phyloP scores from a whole-genome alignment of 2,329 filamentous ascomycete species.

The Fusarium napiforme region DNA sequence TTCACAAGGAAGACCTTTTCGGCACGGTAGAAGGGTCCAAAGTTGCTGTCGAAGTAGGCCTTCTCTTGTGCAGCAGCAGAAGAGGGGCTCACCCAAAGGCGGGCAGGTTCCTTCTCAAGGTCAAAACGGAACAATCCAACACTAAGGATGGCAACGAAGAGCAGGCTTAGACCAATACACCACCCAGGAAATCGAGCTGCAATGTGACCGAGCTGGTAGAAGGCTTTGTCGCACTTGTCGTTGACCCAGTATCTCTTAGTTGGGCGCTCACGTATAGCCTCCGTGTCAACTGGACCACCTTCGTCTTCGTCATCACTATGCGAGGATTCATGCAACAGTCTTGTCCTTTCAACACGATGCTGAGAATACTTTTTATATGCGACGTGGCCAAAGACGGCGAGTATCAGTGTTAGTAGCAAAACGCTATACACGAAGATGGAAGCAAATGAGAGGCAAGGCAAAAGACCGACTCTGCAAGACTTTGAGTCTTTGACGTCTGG shows the following conservation, averaged over 20 bases:
- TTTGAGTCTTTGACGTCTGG: slow-evolving; percentile 76
- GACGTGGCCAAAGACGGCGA: slow-evolving; percentile 77
- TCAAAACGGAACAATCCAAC: slow-evolving; percentile 88
- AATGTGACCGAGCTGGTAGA: slow-evolving; percentile 80
- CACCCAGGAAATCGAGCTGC: slow-evolving; percentile 87
- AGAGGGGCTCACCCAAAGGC: slow-evolving; percentile 95
- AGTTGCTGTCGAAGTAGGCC: slow-evolving; percentile 89
- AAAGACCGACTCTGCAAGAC: slow-evolving; percentile 82
- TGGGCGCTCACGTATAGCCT: slow-evolving; percentile 81
- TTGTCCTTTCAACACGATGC: slow-evolving; percentile 82
- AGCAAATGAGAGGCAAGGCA: slow-evolving; percentile 95
- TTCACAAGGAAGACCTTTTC: slow-evolving; percentile 96
- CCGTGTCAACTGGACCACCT: slow-evolving; percentile 78
- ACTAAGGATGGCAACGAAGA: slow-evolving; percentile 82
- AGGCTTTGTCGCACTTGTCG: slow-evolving; percentile 80
- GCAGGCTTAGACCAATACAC: slow-evolving; percentile 80
- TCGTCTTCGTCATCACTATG: slow-evolving; percentile 95
- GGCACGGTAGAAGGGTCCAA: slow-evolving; percentile 94
- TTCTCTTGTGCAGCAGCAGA: slow-evolving; percentile 94
- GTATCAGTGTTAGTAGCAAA: slow-evolving; percentile 74
- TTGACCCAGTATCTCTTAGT: slow-evolving; percentile 86
- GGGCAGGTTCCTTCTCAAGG: slow-evolving; percentile 90
- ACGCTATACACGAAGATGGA: slow-evolving; percentile 88
- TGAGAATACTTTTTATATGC: slow-evolving; percentile 79
- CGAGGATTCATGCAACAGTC: slow-evolving; percentile 84